Evolutionary conservation across 148 eudicot genomes (phyloP), one percentile per base, ranked within the genome.

Genomic region (Persicaria maculosa): DNA sequence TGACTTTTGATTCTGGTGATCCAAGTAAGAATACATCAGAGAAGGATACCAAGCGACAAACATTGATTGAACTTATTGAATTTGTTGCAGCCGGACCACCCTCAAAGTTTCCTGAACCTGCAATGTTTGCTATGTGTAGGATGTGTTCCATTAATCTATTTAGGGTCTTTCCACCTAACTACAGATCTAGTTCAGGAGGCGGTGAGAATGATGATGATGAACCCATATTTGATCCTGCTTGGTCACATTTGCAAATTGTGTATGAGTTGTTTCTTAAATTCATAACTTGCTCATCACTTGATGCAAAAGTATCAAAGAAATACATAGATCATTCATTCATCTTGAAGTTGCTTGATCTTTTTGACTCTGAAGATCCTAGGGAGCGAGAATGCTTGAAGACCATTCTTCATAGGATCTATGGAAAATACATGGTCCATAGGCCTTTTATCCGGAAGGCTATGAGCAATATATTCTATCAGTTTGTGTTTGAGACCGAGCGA

Each of bases 351-450:
- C 86, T 94, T 45, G 97, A 94, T 80, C 85, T 94, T 47, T 88
- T 94, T 76, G 97, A 94, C 68, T 91, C 97, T 0, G 98, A 91
- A 77, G 98, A 93, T 88, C 97, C 98, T 15, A 84, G 98, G 76
- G 98, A 93, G 74, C 82, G 98, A 77, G 98, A 93, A 8, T 88
- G 88, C 72, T 72, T 93, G 74, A 93, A 93, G 77, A 89, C 93
- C 8, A 85, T 91, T 68, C 85, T 93, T 68, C 98, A 93, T 75
- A 85, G 94, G 85, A 84, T 91, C 53, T 93, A 93, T 54, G 98
- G 98, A 45, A 93, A 91, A 84, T 93, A 91, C 80, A 94, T 91
- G 98, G 97, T 91, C 68, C 98, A 91, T 74, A 81, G 98, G 74
- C 98, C 98, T 20, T 94, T 83, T 76, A 83, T 94, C 71, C 79